These are phyloP conservation scores for Chlorella sp. DNA, from an alignment of 139 green algal genomes.

Conservation along the genomic window DNA sequence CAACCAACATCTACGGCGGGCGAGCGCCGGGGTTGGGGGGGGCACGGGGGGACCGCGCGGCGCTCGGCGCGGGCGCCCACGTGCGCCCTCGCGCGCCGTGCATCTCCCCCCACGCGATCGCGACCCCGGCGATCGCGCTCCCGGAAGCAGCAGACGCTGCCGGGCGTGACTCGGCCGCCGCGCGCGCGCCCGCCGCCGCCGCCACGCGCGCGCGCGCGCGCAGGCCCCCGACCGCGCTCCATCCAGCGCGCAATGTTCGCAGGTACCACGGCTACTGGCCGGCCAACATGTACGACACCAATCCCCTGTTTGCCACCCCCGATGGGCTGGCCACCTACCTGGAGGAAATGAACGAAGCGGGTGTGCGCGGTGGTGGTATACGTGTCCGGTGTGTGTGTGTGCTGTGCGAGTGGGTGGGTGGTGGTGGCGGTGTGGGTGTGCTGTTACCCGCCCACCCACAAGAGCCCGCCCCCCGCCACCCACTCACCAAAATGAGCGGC, in stretches of 20 bases:
- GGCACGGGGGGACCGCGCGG: too few species aligned
- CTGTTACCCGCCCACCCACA: neutral
- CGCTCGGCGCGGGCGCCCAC: too few species aligned
- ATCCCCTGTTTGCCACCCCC: conserved; percentile 3
- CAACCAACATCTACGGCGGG: neutral
- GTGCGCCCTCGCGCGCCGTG: neutral
- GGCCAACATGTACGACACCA: neutral
- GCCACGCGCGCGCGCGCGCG: neutral
- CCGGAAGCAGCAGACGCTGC: too few species aligned
- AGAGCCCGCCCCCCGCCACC: neutral
- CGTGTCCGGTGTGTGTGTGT: neutral
- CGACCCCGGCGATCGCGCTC: neutral
- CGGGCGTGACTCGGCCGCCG: too few species aligned
- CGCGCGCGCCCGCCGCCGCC: too few species aligned
- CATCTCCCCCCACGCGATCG: neutral
- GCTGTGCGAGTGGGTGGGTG: neutral
- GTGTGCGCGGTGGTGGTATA: neutral
- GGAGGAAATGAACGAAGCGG: neutral
- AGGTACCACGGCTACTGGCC: conserved; percentile 28
- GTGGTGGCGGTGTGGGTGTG: neutral
- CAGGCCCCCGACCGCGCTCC: neutral
- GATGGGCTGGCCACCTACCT: too few species aligned
- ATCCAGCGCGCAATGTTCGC: neutral
- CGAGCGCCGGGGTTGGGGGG: too few species aligned
- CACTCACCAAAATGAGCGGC: too few species aligned